phyloP scores from a whole-genome alignment of 2,329 filamentous ascomycete species.

The Pseudogymnoascus sp. region DNA sequence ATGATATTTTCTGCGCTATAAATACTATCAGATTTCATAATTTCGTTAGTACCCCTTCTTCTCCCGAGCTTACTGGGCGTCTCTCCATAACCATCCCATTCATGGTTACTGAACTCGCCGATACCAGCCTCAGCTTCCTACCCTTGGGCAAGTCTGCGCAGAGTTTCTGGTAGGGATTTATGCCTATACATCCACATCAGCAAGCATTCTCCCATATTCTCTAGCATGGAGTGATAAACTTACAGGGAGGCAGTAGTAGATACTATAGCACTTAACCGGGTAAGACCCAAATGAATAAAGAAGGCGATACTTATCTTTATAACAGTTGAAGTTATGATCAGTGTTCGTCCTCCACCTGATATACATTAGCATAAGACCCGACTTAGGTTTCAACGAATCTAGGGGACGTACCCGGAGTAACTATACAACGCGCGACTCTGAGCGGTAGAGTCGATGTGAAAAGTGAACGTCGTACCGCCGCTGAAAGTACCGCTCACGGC shows the following conservation, averaged over 20 bases:
- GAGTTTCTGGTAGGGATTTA: background rate
- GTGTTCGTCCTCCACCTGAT: background rate
- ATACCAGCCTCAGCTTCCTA: background rate
- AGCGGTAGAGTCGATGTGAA: background rate
- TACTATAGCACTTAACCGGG: background rate
- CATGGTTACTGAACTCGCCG: background rate
- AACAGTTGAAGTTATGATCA: background rate
- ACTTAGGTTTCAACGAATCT: background rate
- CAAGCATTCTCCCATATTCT: background rate
- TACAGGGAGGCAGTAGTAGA: background rate
- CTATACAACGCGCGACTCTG: background rate
- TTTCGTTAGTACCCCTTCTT: background rate
- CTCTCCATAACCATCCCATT: background rate
- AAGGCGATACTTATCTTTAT: background rate
- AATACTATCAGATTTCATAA: background rate
- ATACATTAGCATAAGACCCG: background rate
- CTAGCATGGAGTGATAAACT: too few species aligned
- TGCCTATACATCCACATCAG: background rate
- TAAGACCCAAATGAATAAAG: background rate
- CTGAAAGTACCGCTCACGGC: background rate
- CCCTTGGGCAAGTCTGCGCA: background rate
- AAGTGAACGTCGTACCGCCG: background rate
- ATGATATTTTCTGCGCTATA: background rate
- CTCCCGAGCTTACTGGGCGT: background rate
- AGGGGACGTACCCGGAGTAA: background rate